A percentile compares a stretch with the other conserved stretches of the same genome.
phyloP scores from a whole-genome alignment of 495 filamentous ascomycete species.

The Neurospora sp. region DNA sequence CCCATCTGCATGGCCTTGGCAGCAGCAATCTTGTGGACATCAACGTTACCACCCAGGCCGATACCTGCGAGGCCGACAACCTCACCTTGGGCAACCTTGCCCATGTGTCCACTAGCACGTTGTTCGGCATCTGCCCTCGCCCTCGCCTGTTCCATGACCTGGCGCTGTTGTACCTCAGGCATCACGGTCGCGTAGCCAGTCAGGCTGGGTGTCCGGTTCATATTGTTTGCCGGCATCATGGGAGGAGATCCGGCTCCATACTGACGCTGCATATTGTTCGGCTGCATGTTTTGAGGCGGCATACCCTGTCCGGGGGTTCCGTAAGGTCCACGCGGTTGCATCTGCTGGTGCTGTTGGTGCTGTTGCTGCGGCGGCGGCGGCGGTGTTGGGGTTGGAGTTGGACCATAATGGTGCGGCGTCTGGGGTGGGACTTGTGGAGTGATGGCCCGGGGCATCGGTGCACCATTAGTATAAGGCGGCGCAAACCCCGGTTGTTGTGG shows the following conservation, averaged over 20 bases:
- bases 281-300: conserved; percentile 11
- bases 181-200: conserved; percentile 30
- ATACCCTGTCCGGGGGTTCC: conserved; percentile 17
- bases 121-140: conserved; percentile 34
- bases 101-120: conserved; percentile 23
- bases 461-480: conserved; percentile 25
- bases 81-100: conserved; percentile 23
- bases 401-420: conserved; percentile 16
- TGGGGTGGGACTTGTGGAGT: conserved; percentile 22
- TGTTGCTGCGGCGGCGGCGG: conserved; percentile 21
- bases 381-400: conserved; percentile 21
- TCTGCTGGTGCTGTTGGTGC: conserved; percentile 21
- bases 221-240: conserved; percentile 17
- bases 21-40: conserved; percentile 26
- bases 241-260: conserved; percentile 10
- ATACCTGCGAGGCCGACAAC: conserved; percentile 27
- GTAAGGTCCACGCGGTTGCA: conserved; percentile 13
- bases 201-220: conserved; percentile 15
- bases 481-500: conserved; percentile 10
- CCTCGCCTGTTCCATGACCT: conserved; percentile 35
- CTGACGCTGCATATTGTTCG: conserved; percentile 16
- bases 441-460: conserved; percentile 23
- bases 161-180: conserved; percentile 26
- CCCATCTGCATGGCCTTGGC: conserved; percentile 25
- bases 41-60: conserved; percentile 25